These are phyloP conservation scores for Ceriops zippeliana DNA, from an alignment of 345 rosid genomes.

Conservation along the genomic window DNA sequence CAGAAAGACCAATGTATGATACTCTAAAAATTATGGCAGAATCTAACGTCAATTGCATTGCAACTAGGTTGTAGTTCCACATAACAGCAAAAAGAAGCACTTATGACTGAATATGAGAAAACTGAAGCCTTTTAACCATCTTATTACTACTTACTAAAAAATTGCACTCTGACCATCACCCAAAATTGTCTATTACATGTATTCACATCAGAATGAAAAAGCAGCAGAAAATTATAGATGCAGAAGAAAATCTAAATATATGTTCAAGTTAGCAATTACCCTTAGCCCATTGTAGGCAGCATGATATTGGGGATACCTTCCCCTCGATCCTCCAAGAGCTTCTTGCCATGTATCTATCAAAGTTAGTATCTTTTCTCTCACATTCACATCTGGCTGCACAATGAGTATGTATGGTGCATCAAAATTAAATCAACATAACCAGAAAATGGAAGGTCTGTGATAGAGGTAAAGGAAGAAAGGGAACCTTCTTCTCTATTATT, in stretches of 20 bases:
- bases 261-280: constrained; percentile 33
- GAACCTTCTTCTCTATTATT: constrained; percentile 92
- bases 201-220: not conserved
- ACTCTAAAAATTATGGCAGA: too few species aligned
- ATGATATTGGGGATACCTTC: constrained; percentile 82
- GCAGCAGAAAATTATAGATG: not conserved
- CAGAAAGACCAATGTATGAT: not conserved
- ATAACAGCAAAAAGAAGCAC: not conserved
- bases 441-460: not conserved
- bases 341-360: constrained; percentile 68
- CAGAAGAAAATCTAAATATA: too few species aligned
- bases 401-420: constrained; percentile 1
- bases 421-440: not conserved
- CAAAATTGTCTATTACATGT: too few species aligned
- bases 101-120: not conserved
- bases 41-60: not conserved
- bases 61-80: not conserved
- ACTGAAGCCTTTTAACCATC: too few species aligned
- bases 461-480: constrained; percentile 10
- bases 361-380: constrained; percentile 83
- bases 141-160: too few species aligned
- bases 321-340: constrained; percentile 80
- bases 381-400: constrained; percentile 87
- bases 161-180: too few species aligned
- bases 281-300: constrained; percentile 82